These are phyloP conservation scores for Metschnikowia orientalis DNA, from an alignment of 805 yeast species.

Conservation along the genomic window DNA sequence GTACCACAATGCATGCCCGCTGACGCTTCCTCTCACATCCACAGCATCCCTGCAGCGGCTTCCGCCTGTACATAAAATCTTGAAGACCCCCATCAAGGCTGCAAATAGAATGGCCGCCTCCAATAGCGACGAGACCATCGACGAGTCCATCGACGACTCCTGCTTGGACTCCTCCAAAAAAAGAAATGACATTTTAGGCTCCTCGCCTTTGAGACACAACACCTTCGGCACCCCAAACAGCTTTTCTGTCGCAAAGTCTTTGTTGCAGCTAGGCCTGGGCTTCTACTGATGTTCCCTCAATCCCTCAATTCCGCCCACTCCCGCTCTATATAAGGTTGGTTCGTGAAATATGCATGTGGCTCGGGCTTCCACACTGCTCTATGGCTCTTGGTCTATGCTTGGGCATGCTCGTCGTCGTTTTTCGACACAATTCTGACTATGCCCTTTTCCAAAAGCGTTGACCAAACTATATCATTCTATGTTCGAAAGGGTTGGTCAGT, in stretches of 20 bases:
- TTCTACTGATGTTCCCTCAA: slow-evolving; percentile 16
- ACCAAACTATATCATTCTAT: too few species aligned
- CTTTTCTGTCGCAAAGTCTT: slow-evolving; percentile 42
- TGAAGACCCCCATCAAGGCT: slow-evolving; percentile 40
- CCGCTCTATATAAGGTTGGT: too few species aligned
- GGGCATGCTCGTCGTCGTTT: too few species aligned
- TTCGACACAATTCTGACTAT: too few species aligned
- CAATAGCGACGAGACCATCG: slow-evolving; percentile 22
- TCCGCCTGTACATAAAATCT: slow-evolving; percentile 41
- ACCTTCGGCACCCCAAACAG: slow-evolving; percentile 44
- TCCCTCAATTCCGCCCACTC: too few species aligned
- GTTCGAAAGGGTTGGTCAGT: too few species aligned
- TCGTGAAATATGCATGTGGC: too few species aligned
- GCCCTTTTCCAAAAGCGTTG: too few species aligned
- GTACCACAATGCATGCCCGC: slow-evolving; percentile 22
- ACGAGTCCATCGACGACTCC: slow-evolving; percentile 19
- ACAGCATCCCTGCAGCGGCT: slow-evolving; percentile 12
- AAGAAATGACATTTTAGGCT: slow-evolving; percentile 24
- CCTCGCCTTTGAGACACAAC: slow-evolving; percentile 30
- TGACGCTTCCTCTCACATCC: slow-evolving; percentile 13
- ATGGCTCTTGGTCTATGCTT: too few species aligned
- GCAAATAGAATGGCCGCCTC: slow-evolving; percentile 20
- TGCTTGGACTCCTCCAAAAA: slow-evolving; percentile 14
- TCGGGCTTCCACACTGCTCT: too few species aligned
- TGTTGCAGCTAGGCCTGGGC: slow-evolving; percentile 39